Percentiles rank a stretch among this genome's conserved stretches.
These are phyloP conservation scores for Brasenia schreberi DNA, from an alignment of 164 flowering plant genomes.

Conservation along the genomic window DNA sequence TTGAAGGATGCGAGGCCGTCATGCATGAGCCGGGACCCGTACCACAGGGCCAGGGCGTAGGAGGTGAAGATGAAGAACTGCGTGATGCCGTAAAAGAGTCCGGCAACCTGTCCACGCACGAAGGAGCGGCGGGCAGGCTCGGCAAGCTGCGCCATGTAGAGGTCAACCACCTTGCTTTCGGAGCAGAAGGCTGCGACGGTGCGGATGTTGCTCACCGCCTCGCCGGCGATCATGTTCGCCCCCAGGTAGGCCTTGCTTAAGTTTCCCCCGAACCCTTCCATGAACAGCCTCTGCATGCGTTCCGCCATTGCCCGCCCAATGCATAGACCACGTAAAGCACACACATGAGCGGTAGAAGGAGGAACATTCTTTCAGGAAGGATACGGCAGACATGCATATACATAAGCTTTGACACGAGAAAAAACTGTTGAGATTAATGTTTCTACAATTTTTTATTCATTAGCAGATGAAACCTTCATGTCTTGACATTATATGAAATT, in stretches of 20 bases:
- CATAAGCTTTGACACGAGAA: not conserved
- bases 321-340: not conserved
- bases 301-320: conserved; percentile 2
- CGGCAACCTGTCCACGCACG: conserved; percentile 60
- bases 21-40: conserved; percentile 46
- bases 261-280: conserved; percentile 70
- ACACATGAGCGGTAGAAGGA: not conserved
- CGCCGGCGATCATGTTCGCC: conserved; percentile 59
- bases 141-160: conserved; percentile 33
- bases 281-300: conserved; percentile 46
- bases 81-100: conserved; percentile 53
- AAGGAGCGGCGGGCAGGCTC: conserved; percentile 36
- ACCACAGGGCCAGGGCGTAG: conserved; percentile 72
- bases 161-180: conserved; percentile 34
- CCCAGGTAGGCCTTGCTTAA: conserved; percentile 32
- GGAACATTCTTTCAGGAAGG: not conserved
- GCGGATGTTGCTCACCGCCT: conserved; percentile 61
- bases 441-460: too few relatives aligned
- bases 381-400: not conserved
- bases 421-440: not conserved
- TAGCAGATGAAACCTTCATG: not conserved
- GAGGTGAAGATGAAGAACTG: conserved; percentile 50
- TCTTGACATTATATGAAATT: not conserved
- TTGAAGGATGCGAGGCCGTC: conserved; percentile 38
- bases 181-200: conserved; percentile 69